These are phyloP conservation scores for Oemleria cerasiformis DNA, from an alignment of 306 rosid species.

Conservation along the genomic window DNA sequence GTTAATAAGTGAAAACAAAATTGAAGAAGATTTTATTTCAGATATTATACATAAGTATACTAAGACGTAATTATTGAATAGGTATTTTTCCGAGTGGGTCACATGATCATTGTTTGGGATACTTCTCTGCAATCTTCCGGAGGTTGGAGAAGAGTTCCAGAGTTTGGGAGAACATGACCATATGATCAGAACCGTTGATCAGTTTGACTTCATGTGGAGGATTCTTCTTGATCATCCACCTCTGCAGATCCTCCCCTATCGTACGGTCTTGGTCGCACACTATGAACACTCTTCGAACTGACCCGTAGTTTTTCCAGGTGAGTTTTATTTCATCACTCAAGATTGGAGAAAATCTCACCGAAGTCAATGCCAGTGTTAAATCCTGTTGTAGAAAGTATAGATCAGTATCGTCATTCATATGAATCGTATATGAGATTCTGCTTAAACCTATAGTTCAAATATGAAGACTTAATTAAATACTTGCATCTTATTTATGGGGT, in stretches of 20 bases:
- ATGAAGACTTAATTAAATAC: no score
- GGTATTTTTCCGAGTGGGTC: no score
- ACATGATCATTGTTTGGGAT: no score
- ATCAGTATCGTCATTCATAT: no score
- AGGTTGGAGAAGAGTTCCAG: constrained; percentile 26
- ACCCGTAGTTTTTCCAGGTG: constrained; percentile 22
- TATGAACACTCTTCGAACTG: constrained; percentile 17
- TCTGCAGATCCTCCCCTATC: constrained; percentile 13
- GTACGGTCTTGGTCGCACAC: constrained; percentile 17
- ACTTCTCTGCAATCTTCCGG: constrained; percentile 25
- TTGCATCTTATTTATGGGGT: no score
- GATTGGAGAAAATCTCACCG: constrained; percentile 25
- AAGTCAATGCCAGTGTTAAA: constrained; percentile 26
- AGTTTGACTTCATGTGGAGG: constrained; percentile 27
- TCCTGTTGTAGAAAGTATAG: constrained; percentile 15
- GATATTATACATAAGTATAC: no score
- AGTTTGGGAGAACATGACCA: constrained; percentile 48
- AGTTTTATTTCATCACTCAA: constrained; percentile 18
- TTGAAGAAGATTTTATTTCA: no score
- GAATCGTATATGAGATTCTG: no score
- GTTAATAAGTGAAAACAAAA: no score
- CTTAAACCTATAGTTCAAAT: no score
- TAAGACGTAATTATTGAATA: no score
- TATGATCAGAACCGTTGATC: constrained; percentile 39
- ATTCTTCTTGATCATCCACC: constrained; percentile 28